Percentiles rank a stretch among this genome's conserved stretches.
Evolutionary conservation across 345 rosid species (phyloP).

Genomic region (Salix koriyanagi): DNA sequence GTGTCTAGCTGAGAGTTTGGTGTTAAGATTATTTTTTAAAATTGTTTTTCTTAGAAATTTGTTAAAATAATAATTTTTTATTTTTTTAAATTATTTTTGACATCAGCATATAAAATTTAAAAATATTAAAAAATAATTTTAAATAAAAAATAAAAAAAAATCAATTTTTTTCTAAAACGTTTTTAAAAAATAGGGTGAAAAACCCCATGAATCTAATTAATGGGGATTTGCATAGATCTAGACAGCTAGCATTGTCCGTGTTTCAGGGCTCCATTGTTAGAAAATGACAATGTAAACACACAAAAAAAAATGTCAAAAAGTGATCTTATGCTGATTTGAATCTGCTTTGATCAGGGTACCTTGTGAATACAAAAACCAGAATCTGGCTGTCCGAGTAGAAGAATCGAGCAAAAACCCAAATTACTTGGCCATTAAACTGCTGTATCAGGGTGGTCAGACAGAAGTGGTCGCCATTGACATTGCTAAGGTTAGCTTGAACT

Average conservation of each 20-base stretch:
- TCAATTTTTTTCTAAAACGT: no score
- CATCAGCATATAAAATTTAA: accelerated
- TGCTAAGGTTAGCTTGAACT: conserved; percentile 39
- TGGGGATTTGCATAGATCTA: not conserved
- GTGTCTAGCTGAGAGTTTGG: no score
- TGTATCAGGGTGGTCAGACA: conserved; percentile 94
- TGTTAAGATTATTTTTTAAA: no score
- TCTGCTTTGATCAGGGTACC: conserved; percentile 52
- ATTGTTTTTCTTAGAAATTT: no score
- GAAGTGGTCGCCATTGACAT: conserved; percentile 75
- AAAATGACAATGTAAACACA: not conserved
- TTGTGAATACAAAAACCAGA: conserved; percentile 60
- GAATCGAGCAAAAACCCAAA: conserved; percentile 77
- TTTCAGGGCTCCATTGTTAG: not conserved
- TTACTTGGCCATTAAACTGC: conserved; percentile 63
- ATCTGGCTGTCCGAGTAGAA: conserved; percentile 76
- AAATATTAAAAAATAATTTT: no score
- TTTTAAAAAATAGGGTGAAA: no score
- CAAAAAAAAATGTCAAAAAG: not conserved
- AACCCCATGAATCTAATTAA: not conserved
- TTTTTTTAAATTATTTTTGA: no score
- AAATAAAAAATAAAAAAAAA: no score
- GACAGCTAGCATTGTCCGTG: not conserved
- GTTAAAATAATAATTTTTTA: no score
- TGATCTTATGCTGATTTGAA: not conserved